These are phyloP conservation scores for Xylaria castorea DNA, from an alignment of 495 filamentous ascomycete genomes.

Conservation along the genomic window DNA sequence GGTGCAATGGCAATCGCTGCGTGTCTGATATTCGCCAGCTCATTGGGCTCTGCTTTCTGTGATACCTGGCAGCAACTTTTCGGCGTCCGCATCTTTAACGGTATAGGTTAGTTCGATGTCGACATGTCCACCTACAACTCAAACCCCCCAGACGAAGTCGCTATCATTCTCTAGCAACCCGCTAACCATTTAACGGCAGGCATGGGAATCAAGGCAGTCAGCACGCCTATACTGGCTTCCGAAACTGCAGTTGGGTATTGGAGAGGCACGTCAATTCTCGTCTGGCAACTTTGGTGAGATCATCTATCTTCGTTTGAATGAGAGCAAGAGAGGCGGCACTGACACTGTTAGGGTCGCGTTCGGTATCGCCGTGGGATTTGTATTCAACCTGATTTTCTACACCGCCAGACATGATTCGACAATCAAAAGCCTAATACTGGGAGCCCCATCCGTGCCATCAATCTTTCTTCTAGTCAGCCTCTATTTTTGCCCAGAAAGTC, in stretches of 20 bases:
- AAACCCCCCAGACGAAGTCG: neutral
- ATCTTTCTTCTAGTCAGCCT: slow-evolving; percentile 39
- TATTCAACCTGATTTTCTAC: slow-evolving; percentile 40
- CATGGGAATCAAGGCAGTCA: slow-evolving; percentile 45
- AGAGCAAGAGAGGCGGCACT: neutral
- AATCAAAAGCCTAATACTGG: slow-evolving; percentile 34
- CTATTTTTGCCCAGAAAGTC: slow-evolving; percentile 41
- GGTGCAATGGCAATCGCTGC: slow-evolving; percentile 40
- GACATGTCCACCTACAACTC: neutral
- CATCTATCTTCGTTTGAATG: neutral
- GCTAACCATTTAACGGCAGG: slow-evolving; percentile 27
- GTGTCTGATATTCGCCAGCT: slow-evolving; percentile 40
- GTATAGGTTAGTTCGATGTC: slow-evolving; percentile 35
- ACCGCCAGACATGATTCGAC: slow-evolving; percentile 6
- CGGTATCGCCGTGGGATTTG: slow-evolving; percentile 43
- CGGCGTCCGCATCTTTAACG: slow-evolving; percentile 37
- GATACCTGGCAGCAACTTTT: slow-evolving; percentile 32
- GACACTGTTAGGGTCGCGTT: slow-evolving; percentile 39
- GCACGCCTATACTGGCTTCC: slow-evolving; percentile 42
- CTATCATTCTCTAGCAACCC: neutral
- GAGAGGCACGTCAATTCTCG: slow-evolving; percentile 42
- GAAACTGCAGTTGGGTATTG: slow-evolving; percentile 44
- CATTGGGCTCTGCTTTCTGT: slow-evolving; percentile 34
- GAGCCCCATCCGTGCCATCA: slow-evolving; percentile 38
- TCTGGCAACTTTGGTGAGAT: slow-evolving; percentile 44